Conservation (phyloP, 139 green algal species). For the Yamagishiella unicocca region DNA sequence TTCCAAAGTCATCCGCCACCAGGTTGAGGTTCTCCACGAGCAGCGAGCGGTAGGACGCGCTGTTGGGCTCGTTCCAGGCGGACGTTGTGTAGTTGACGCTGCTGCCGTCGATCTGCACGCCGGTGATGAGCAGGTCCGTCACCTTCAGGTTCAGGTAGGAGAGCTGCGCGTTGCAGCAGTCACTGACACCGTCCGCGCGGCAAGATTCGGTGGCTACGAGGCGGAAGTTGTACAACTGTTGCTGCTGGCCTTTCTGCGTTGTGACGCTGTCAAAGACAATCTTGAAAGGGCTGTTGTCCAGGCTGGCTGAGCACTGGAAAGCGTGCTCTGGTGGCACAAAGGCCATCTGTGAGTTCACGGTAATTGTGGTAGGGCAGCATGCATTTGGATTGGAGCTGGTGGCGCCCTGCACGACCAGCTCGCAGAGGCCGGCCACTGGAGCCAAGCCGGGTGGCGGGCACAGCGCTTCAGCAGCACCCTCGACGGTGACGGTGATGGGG, state of each 20-base stretch:
- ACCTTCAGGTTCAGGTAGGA: constrained; percentile 42
- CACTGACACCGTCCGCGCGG: background rate
- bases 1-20: constrained; percentile 6
- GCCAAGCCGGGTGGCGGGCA: constrained; percentile 44
- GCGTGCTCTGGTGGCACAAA: background rate
- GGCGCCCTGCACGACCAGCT: constrained; percentile 48
- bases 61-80: constrained; percentile 41
- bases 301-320: constrained; percentile 34
- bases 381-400: constrained; percentile 7
- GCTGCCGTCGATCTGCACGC: constrained; percentile 11
- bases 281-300: background rate
- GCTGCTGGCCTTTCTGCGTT: background rate
- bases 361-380: constrained; percentile 48
- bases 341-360: background rate
- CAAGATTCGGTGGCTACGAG: constrained; percentile 8
- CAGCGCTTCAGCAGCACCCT: constrained; percentile 33
- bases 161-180: constrained; percentile 51
- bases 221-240: constrained; percentile 34
- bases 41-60: constrained; percentile 23
- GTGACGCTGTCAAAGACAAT: constrained; percentile 5
- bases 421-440: constrained; percentile 38
- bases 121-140: constrained; percentile 15
- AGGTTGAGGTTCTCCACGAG: constrained; percentile 37
- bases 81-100: background rate
- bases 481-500: constrained; percentile 41